Conservation (phyloP, 345 rosid genomes). For the Salix purpurea region DNA sequence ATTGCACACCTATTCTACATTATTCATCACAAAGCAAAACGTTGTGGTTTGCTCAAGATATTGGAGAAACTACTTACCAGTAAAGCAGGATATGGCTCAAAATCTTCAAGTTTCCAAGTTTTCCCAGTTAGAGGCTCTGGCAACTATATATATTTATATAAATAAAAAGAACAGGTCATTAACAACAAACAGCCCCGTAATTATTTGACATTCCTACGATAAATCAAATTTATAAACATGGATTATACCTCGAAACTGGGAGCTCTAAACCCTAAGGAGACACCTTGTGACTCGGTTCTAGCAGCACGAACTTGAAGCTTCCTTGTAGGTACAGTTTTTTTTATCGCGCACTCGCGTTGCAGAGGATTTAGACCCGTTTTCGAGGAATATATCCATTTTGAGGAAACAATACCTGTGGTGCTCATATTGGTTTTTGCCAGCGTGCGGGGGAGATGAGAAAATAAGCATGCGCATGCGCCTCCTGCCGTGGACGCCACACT, state of each 20-base stretch:
- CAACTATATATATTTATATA: slow-evolving; percentile 34
- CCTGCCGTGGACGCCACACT: slow-evolving; percentile 21
- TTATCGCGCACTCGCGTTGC: slow-evolving; percentile 23
- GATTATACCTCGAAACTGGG: slow-evolving; percentile 56
- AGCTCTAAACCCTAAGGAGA: slow-evolving; percentile 57
- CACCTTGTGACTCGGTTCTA: slow-evolving; percentile 54
- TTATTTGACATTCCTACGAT: background rate
- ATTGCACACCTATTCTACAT: background rate
- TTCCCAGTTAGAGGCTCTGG: slow-evolving; percentile 82
- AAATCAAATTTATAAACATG: background rate
- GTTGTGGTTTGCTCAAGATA: background rate
- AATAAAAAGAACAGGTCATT: background rate
- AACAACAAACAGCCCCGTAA: background rate
- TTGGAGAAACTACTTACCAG: slow-evolving; percentile 39
- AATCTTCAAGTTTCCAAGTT: slow-evolving; percentile 70
- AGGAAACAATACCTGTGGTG: slow-evolving; percentile 9
- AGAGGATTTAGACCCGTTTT: slow-evolving; percentile 21
- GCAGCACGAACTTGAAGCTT: slow-evolving; percentile 57
- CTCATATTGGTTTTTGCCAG: slow-evolving; percentile 1
- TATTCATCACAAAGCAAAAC: background rate
- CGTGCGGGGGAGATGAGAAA: slow-evolving; percentile 9
- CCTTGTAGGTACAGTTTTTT: slow-evolving; percentile 18
- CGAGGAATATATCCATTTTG: background rate
- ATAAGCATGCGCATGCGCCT: slow-evolving; percentile 7
- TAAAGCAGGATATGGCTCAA: slow-evolving; percentile 72